phyloP scores from a whole-genome alignment of 2,329 filamentous ascomycete genomes.

The Capronia coronata region DNA sequence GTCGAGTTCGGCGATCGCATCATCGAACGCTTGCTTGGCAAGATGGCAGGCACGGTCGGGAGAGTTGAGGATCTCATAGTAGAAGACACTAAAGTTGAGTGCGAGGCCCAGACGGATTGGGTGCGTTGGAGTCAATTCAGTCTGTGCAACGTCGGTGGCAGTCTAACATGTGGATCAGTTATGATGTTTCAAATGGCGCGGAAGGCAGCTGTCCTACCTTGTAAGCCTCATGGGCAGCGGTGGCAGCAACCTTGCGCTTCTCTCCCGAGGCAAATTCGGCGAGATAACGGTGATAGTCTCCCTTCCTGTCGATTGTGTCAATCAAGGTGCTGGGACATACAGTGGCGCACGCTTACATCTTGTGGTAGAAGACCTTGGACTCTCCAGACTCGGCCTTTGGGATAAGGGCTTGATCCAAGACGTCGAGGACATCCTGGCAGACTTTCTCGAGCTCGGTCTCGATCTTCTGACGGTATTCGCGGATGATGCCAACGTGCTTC shows the following conservation, averaged over 20 bases:
- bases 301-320: conserved; percentile 61
- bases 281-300: conserved; percentile 92
- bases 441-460: conserved; percentile 95
- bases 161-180: conserved; percentile 50
- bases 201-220: conserved; percentile 59
- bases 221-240: conserved; percentile 88
- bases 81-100: conserved; percentile 99
- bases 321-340: too few relatives aligned
- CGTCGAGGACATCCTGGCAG: conserved; percentile 95
- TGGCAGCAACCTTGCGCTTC: conserved; percentile 83
- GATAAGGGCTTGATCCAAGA: conserved; percentile 87
- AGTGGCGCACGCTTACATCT: conserved; percentile 97
- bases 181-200: not conserved
- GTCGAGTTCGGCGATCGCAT: conserved; percentile 97
- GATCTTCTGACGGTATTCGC: conserved; percentile 97
- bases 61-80: conserved; percentile 98
- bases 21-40: conserved; percentile 98
- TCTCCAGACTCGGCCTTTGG: conserved; percentile 94
- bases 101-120: conserved; percentile 96
- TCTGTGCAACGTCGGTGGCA: conserved; percentile 96
- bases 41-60: conserved; percentile 96
- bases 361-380: conserved; percentile 99
- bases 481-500: conserved; percentile 89
- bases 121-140: conserved; percentile 93
- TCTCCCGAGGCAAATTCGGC: conserved; percentile 89